A percentile compares a stretch with the other conserved stretches of the same genome.
Evolutionary conservation across 2,329 filamentous ascomycete genomes (phyloP).

Genomic region (Penicillium expansum): DNA sequence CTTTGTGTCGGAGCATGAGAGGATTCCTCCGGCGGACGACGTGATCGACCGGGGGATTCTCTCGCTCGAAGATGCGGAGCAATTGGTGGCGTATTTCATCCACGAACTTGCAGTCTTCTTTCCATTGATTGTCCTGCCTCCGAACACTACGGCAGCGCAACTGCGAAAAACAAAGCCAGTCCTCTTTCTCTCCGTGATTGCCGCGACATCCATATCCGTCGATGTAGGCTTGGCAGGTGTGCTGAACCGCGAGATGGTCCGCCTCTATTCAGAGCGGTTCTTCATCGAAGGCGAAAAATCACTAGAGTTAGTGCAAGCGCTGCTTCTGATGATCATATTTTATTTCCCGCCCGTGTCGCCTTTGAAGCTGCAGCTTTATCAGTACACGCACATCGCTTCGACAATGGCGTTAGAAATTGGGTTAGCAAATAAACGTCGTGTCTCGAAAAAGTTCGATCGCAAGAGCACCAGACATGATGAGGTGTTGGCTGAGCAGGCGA

Average conservation of each 20-base stretch:
- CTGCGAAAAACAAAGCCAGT: constrained; percentile 53
- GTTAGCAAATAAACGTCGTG: constrained; percentile 32
- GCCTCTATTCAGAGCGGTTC: constrained; percentile 49
- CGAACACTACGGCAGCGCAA: constrained; percentile 30
- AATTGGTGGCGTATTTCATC: constrained; percentile 33
- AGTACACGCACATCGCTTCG: constrained; percentile 53
- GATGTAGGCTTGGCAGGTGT: constrained; percentile 43
- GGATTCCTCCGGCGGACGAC: constrained; percentile 19
- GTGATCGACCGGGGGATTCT: constrained; percentile 35
- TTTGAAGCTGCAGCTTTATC: constrained; percentile 50
- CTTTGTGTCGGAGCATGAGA: constrained; percentile 18
- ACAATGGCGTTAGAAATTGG: constrained; percentile 52
- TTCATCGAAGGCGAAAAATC: constrained; percentile 52
- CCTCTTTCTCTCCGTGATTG: constrained; percentile 69
- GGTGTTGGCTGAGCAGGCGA: constrained; percentile 35
- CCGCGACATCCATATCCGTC: constrained; percentile 60
- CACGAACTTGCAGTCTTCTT: constrained; percentile 31
- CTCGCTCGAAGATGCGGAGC: constrained; percentile 31
- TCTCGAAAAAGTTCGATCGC: constrained; percentile 22
- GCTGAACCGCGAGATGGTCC: constrained; percentile 51
- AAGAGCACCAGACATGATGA: constrained; percentile 24
- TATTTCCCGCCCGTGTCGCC: constrained; percentile 51
- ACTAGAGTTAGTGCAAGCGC: constrained; percentile 51
- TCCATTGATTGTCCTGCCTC: constrained; percentile 31
- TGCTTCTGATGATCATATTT: constrained; percentile 50